phyloP scores from a whole-genome alignment of 1,284 basidiomycete species.

The Puccinia hordei region DNA sequence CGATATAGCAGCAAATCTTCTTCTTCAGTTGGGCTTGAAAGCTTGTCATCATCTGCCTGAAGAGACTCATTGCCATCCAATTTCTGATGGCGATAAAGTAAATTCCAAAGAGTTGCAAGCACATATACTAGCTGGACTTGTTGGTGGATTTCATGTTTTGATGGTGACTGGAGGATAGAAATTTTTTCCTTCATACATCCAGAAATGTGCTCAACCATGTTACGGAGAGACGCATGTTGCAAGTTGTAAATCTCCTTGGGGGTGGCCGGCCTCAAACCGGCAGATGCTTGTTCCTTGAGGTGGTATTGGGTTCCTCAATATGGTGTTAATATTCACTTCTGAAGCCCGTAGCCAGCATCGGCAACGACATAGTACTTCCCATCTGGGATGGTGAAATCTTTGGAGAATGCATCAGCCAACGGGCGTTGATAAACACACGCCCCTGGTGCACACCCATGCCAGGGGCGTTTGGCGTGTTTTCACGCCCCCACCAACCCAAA shows the following conservation, averaged over 20 bases:
- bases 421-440: no score
- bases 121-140: slow-evolving; percentile 2
- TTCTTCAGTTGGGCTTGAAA: background rate
- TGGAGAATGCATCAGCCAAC: background rate
- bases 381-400: background rate
- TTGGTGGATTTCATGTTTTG: background rate
- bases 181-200: background rate
- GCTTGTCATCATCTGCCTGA: background rate
- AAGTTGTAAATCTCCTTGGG: slow-evolving; percentile 14
- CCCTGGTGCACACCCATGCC: no score
- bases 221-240: slow-evolving; percentile 4
- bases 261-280: background rate
- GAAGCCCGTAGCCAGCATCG: slow-evolving; percentile 1
- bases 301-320: background rate
- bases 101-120: background rate
- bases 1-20: background rate
- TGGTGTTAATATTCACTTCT: background rate
- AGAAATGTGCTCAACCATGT: slow-evolving; percentile 8
- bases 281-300: background rate
- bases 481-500: no score
- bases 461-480: no score
- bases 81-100: background rate
- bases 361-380: background rate
- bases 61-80: background rate
- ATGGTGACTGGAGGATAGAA: background rate